Conservation (phyloP, 1,284 basidiomycete species). For the Rhodotorula sp. region DNA sequence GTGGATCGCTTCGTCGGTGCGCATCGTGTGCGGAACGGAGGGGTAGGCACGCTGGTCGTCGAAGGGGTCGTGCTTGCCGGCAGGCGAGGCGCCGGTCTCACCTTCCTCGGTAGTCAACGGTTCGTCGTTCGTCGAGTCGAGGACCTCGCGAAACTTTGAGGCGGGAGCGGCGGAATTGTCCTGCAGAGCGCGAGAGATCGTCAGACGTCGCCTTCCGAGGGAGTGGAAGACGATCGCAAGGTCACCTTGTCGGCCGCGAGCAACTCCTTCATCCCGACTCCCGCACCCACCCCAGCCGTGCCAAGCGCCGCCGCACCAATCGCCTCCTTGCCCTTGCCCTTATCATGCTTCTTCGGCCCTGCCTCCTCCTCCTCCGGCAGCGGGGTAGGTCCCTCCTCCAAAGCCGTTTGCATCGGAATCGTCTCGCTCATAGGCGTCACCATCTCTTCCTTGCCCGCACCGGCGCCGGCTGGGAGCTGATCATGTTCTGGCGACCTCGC, state of each 20-base stretch:
- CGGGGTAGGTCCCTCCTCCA: not conserved
- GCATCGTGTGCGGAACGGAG: conserved; percentile 5
- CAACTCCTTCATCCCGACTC: conserved; percentile 4
- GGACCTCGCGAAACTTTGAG: not conserved
- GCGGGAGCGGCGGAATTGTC: not conserved
- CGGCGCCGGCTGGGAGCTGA: no score
- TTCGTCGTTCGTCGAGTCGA: conserved; percentile 1
- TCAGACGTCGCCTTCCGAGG: no score
- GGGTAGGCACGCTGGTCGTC: conserved; percentile 29
- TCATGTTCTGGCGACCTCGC: no score
- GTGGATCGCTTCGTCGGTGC: conserved; percentile 4
- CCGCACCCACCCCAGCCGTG: conserved; percentile 12
- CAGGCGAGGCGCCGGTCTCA: not conserved
- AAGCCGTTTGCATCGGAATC: conserved; percentile 1
- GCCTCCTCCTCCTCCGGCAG: not conserved
- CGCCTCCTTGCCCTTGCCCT: conserved; percentile 26
- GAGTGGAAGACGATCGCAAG: not conserved
- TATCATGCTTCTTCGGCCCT: conserved; percentile 1
- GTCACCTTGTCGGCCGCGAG: conserved; percentile 1
- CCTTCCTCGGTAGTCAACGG: not conserved
- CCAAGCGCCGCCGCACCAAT: conserved; percentile 19
- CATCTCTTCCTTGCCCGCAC: no score
- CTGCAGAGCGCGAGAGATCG: not conserved
- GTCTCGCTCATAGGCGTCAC: not conserved
- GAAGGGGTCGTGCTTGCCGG: not conserved